Evolutionary conservation across 1,284 basidiomycete genomes (phyloP), one percentile per base, ranked within the genome.

Genomic region (Tilletia horrida): DNA sequence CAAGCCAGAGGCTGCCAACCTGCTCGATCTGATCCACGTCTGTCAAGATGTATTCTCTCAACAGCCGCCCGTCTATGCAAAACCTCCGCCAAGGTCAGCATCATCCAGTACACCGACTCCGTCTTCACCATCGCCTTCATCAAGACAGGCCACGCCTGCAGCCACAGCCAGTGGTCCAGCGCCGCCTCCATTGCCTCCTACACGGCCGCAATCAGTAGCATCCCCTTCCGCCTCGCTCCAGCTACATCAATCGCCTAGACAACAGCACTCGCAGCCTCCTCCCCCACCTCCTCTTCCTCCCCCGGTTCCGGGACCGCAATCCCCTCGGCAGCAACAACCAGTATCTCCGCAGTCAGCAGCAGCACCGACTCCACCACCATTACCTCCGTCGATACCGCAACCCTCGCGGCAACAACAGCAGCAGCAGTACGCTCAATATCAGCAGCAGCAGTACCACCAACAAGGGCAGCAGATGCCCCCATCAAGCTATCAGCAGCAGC

Each of bases 51-150:
- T 89, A 67, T 98, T 98, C 83, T 92, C 91, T 8, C 84, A 85
- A 29, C 86, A 89, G 68, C 94, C 95, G 52, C 94, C 95, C 3
- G 88, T 97, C 14, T 97, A 94, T 80, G 89, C 94, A 47, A 93
- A 90, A 83, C 90, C 92, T 1, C 73, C 77, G 29, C 73, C 72
- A 21, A 67, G 67, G 47, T 69, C 73, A 44, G 68, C 75, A 11
- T 62, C 71, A 2, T 67, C 61, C 25, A 48, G 63, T 18, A 65
- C 70, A 72, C 9, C 69, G 66, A 23, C 70, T 57, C 63, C 71
- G 16, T 18, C 69, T n/a, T 69, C 71, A 67, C 43, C 40, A 42
- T 50, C 59, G 23, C 47, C 63, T 14, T 25, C 52, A 35, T 65
- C n/a, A 14, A 44, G 52, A 14, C 43, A 68, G 7, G 63, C 69